Evolutionary conservation across 768 basidiomycete genomes (phyloP), one percentile per base, ranked within the genome.

Genomic region (Serendipita sp.): DNA sequence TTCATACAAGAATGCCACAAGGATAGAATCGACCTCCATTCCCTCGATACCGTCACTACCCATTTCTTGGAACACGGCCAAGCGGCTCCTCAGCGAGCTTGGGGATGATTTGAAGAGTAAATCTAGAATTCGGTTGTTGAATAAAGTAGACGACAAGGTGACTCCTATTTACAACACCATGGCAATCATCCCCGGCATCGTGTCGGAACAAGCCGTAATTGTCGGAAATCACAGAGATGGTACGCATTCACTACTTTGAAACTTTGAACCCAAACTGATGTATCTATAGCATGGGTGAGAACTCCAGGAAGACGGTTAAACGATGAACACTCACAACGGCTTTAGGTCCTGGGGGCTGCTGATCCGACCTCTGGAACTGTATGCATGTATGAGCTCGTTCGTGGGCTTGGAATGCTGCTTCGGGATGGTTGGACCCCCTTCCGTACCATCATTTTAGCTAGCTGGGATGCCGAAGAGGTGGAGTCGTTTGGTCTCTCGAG

Each of bases 121-220:
- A 60, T 76, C 73, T 15, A 75, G 75, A 10, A 75, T 88, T 28
- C 76, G 77, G 64, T 73, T 89, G 10, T 77, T 80, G 28, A 89
- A 88, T 72, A 75, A 84, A 85, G 88, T 95, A 45, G 81, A 91
- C 65, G 84, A 80, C 34, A 83, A 85, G 70, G 82, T 93, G 11
- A 92, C 81, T 3, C 90, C 91, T 15, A 91, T 95, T 56, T 95
- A 91, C 91, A 96, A 95, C 74, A 79, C 83, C 13, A 88, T 88
- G 81, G 86, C 81, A 10, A 79, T 85, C 34, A 87, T 94, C 65
- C 91, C 90, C 4, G 92, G 91, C 2, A 82, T 85, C 65, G 81
- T 93, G 70, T 80, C 80, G 65, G 85, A 92, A 70, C 94, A 96
- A 73, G 83, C 93, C 2, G 84, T 97, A 28, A 72, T 96, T 4